Conservation (phyloP, 1,284 basidiomycete species). For the Cryptococcus sp. region DNA sequence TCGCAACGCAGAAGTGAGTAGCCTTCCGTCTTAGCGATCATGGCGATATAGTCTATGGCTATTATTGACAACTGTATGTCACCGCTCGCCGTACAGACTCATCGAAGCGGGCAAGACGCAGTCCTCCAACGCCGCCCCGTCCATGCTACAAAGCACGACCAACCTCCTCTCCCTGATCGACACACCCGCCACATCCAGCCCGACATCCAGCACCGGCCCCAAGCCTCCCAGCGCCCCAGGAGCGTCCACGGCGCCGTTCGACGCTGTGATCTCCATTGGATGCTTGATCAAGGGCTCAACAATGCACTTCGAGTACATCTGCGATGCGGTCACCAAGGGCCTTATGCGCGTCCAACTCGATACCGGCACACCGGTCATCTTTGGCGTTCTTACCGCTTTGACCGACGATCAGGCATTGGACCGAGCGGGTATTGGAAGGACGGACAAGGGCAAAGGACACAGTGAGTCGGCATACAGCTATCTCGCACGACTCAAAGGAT, state of each 20-base stretch:
- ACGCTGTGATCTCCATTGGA: conserved; percentile 94
- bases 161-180: conserved; percentile 71
- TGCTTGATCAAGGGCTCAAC: conserved; percentile 96
- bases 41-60: background rate
- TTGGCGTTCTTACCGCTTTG: conserved; percentile 92
- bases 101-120: conserved; percentile 52
- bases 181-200: conserved; percentile 52
- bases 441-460: conserved; percentile 50
- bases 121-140: conserved; percentile 48
- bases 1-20: conserved; percentile 72
- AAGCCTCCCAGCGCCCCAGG: conserved; percentile 40
- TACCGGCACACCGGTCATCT: conserved; percentile 90
- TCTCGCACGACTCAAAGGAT: too few species aligned
- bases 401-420: conserved; percentile 93
- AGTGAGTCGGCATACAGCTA: conserved; percentile 42
- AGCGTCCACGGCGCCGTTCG: conserved; percentile 71
- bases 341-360: conserved; percentile 94
- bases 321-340: conserved; percentile 85
- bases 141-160: conserved; percentile 45
- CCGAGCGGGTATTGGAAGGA: conserved; percentile 71
- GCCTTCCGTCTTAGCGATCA: background rate
- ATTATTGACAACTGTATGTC: background rate
- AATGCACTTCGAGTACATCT: conserved; percentile 99
- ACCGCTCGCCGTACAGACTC: conserved; percentile 41
- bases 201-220: conserved; percentile 55